Evolutionary conservation across 2,329 filamentous ascomycete species (phyloP).

Genomic region (Aureobasidium sp.): DNA sequence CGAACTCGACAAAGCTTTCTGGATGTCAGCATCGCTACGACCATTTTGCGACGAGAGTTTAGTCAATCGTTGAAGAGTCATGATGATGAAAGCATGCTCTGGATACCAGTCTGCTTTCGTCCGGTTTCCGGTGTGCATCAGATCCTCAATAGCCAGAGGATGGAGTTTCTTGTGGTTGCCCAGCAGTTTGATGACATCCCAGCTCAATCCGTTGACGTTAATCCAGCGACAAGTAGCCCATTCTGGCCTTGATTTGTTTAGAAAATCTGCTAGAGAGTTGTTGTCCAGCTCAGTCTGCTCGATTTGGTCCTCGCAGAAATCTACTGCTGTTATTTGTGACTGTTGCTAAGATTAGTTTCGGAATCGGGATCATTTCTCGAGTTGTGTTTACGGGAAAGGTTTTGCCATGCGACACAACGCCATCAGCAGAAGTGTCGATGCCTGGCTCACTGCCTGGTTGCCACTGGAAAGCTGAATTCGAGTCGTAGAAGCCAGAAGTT

Average conservation of each 20-base stretch:
- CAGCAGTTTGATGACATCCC: conserved; percentile 76
- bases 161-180: conserved; percentile 72
- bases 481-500: conserved; percentile 4
- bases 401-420: conserved; percentile 4
- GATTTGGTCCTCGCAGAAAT: conserved; percentile 58
- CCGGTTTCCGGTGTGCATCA: conserved; percentile 72
- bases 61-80: conserved; percentile 7
- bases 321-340: conserved; percentile 77
- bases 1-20: neutral
- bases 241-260: conserved; percentile 53
- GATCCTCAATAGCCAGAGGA: conserved; percentile 74
- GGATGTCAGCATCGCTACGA: neutral
- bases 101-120: conserved; percentile 85
- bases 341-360: conserved; percentile 5
- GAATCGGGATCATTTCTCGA: neutral
- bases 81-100: conserved; percentile 49
- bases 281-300: conserved; percentile 64
- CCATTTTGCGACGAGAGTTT: neutral
- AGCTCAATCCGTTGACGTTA: conserved; percentile 84
- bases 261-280: conserved; percentile 56
- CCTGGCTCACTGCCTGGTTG: conserved; percentile 17
- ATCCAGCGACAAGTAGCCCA: conserved; percentile 87
- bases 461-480: conserved; percentile 1
- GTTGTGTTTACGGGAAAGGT: conserved; percentile 6
- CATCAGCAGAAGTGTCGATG: conserved; percentile 16